Evolutionary conservation across 2,329 filamentous ascomycete genomes (phyloP), one percentile per base, ranked within the genome.

Genomic region (Coniella lustricola): DNA sequence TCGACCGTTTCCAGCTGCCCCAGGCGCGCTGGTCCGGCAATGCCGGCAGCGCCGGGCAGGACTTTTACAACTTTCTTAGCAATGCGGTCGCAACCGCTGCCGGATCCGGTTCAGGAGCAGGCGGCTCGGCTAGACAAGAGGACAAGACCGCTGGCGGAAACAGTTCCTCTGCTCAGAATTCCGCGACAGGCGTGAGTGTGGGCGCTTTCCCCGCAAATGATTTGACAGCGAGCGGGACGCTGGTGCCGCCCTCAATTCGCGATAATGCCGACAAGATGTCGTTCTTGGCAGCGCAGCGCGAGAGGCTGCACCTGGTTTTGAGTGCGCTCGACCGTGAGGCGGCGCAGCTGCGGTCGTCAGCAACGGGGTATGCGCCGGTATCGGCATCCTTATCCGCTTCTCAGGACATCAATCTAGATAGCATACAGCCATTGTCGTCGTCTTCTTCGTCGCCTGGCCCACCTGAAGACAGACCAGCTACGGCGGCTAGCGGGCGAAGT

Each of bases 1-100:
- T 96, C 51, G 85, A 87, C 37, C 81, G 90, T 54, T 96, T 97
- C 71, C 88, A 82, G 63, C 79, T 96, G 57, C 90, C 91, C 12
- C 71, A 78, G 34, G 82, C 86, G 3, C 69, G 82, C 46, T 78
- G 79, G 63, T 29, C 74, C 40, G 55, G 50, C 31, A 51, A 45
- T 16, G 42, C 42, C 16, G 46, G 37, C n/a, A 31, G 32, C 8
- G 47, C 54, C 3, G 53, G 46, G 12, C 42, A 43, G 43, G 90
- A 95, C 59, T 82, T 95, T 62, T 93, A 89, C 64, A 82, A 77
- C 52, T 67, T 94, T 32, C 75, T 97, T 14, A 82, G 86, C 34
- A 82, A 83, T 17, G 88, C 87, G 14, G 77, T 95, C 35, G 78
- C 80, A 25, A 76, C 81, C 3, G 79, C 81, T 12, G 72, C 78